phyloP scores from a whole-genome alignment of 139 green algal species.

The Coccomyxa sp. region DNA sequence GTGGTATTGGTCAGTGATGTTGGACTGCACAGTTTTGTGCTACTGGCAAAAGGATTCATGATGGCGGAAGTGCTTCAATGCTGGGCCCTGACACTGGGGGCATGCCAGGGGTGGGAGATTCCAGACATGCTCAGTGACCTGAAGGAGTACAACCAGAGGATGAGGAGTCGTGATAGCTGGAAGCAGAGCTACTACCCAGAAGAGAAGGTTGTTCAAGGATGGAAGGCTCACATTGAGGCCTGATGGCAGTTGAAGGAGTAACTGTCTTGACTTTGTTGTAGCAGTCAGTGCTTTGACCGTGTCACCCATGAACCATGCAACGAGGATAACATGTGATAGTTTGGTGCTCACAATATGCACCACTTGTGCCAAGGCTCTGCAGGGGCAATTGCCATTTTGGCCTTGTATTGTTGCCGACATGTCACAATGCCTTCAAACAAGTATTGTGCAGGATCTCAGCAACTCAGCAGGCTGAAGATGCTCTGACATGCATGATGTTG shows the following conservation, averaged over 20 bases:
- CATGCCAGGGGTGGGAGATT: slow-evolving; percentile 12
- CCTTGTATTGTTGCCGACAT: no score
- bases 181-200: slow-evolving; percentile 53
- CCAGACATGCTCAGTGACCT: slow-evolving; percentile 23
- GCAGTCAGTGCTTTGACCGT: no score
- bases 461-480: no score
- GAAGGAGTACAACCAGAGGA: slow-evolving; percentile 49
- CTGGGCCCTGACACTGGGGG: neutral
- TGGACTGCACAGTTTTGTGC: neutral
- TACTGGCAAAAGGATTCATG: neutral
- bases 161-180: slow-evolving; percentile 53
- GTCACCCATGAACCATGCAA: no score
- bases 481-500: no score
- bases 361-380: no score
- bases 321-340: no score
- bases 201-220: slow-evolving; percentile 40
- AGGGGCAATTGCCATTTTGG: no score
- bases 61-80: neutral
- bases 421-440: no score
- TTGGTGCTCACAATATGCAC: no score
- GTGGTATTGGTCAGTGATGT: neutral
- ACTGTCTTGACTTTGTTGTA: no score
- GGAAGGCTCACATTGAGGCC: neutral
- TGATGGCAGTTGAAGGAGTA: neutral
- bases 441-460: no score